Conservation (phyloP, 306 rosid species). For the Medicago ruthenica region DNA sequence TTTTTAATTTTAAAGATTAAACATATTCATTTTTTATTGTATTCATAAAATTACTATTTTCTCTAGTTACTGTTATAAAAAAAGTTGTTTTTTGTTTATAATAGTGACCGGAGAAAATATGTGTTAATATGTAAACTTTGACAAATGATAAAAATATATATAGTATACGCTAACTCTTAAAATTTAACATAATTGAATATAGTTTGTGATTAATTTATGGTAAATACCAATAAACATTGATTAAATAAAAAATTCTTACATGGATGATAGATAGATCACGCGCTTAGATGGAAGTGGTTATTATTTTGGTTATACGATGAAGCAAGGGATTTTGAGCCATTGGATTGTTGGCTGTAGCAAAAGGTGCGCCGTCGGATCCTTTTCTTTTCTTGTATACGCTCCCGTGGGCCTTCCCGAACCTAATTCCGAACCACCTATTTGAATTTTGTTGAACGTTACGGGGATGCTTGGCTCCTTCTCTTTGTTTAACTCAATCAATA, state of each 20-base stretch:
- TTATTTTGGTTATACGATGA: not conserved
- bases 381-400: slow-evolving; percentile 36
- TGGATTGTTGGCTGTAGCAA: not conserved
- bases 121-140: no score
- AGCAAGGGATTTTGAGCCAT: no score
- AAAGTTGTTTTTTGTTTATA: no score
- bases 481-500: not conserved
- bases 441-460: slow-evolving; percentile 76
- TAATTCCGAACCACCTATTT: slow-evolving; percentile 52
- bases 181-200: not conserved
- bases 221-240: no score
- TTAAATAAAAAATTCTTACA: not conserved
- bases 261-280: slow-evolving; percentile 34
- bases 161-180: no score
- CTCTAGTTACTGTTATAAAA: no score
- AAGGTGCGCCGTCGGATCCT: not conserved
- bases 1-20: no score
- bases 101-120: no score
- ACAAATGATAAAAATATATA: not conserved
- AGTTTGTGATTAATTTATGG: no score
- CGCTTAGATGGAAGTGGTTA: slow-evolving; percentile 42
- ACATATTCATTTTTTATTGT: no score
- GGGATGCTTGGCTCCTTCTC: slow-evolving; percentile 6
- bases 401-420: slow-evolving; percentile 67
- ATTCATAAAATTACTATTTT: no score